A percentile compares a stretch with the other conserved stretches of the same genome.
Evolutionary conservation across 352 stramenopile genomes (phyloP).

Genomic region (Thraustochytrium sp.): DNA sequence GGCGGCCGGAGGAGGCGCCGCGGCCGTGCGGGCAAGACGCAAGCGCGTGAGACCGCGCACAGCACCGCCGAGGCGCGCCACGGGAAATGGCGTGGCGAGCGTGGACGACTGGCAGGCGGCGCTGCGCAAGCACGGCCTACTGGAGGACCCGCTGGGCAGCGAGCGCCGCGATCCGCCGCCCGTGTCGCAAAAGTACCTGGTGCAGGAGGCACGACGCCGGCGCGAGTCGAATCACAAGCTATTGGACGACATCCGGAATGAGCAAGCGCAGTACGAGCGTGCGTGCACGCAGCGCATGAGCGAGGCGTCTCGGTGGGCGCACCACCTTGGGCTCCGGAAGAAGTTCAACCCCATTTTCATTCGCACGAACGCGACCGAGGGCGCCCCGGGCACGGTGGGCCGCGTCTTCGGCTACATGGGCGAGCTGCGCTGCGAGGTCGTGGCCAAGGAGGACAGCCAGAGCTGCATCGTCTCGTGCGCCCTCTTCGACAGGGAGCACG

Average conservation of each 20-base stretch:
- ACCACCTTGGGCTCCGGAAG: background rate
- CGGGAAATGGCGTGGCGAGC: background rate
- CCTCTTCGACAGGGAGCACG: conserved; percentile 24
- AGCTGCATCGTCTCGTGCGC: conserved; percentile 24
- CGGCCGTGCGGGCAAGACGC: background rate
- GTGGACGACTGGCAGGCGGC: background rate
- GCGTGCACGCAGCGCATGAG: background rate
- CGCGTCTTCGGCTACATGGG: background rate
- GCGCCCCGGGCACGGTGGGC: background rate
- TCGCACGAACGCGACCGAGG: background rate
- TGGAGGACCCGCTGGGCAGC: background rate
- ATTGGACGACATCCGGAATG: background rate
- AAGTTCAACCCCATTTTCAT: conserved; percentile 32
- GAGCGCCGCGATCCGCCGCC: background rate
- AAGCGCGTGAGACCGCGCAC: background rate
- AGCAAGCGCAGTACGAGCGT: conserved; percentile 31
- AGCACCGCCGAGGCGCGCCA: background rate
- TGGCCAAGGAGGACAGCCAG: conserved; percentile 33
- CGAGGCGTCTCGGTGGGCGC: conserved; percentile 15
- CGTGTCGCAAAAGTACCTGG: background rate
- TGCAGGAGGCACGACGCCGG: background rate
- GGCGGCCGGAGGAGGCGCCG: background rate
- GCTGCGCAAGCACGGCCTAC: background rate
- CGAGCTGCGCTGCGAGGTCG: conserved; percentile 31
- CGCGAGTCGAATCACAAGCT: background rate